phyloP scores from a whole-genome alignment of 805 yeast genomes.

The Wickerhamomyces kurtzmanii region DNA sequence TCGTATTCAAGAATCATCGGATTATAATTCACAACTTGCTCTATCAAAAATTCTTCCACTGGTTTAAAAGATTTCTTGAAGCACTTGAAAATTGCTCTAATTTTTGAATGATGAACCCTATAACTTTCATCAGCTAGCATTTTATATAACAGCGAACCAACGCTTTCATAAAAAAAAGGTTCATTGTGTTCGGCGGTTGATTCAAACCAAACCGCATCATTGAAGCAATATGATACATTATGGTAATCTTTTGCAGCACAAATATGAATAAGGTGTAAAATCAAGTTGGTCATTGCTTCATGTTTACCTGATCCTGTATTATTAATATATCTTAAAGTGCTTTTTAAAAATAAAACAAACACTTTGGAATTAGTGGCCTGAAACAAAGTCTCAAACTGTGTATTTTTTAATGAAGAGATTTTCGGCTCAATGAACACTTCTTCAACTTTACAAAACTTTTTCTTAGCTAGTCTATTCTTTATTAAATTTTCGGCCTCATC shows the following conservation, averaged over 20 bases:
- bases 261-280: conserved; percentile 62
- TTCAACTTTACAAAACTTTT: conserved; percentile 25
- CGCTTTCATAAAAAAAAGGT: conserved; percentile 25
- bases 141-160: conserved; percentile 27
- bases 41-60: conserved; percentile 19
- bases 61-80: conserved; percentile 18
- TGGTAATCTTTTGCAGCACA: conserved; percentile 34
- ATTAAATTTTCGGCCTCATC: conserved; percentile 72
- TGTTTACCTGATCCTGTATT: conserved; percentile 26
- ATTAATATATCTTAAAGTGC: conserved; percentile 29
- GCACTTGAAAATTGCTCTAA: conserved; percentile 41
- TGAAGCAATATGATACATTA: conserved; percentile 19
- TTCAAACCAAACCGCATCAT: conserved; percentile 25
- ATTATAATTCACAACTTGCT: conserved; percentile 27
- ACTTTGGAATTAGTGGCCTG: conserved; percentile 40
- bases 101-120: conserved; percentile 37
- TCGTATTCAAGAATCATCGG: conserved; percentile 5
- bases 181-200: conserved; percentile 26
- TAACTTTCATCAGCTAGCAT: conserved; percentile 31
- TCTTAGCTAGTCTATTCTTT: conserved; percentile 36
- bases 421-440: conserved; percentile 53
- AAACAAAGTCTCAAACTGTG: conserved; percentile 34
- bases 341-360: conserved; percentile 45
- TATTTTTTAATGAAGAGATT: conserved; percentile 20
- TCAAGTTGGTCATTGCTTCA: conserved; percentile 50